Evolutionary conservation across 148 eudicot species (phyloP).

Genomic region (Gaultheria prostrata): DNA sequence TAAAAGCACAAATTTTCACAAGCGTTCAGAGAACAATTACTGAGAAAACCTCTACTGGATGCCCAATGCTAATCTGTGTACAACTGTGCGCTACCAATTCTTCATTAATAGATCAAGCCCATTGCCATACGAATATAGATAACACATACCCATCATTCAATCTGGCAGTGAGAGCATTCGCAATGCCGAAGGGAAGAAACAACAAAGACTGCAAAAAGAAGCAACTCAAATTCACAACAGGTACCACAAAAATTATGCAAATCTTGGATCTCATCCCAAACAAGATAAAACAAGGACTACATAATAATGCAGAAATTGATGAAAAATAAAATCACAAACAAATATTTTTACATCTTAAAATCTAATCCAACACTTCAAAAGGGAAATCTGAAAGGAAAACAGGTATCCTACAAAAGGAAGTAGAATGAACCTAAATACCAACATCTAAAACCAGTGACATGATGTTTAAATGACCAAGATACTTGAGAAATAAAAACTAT

Average conservation of each 20-base stretch:
- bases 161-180: conserved; percentile 84
- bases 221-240: neutral
- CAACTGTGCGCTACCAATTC: neutral
- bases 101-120: neutral
- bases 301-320: neutral
- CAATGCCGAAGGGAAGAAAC: conserved; percentile 89
- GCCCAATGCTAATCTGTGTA: neutral
- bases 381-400: neutral
- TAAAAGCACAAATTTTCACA: neutral
- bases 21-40: neutral
- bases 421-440: conserved; percentile 4
- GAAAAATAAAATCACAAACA: neutral
- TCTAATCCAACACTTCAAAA: neutral
- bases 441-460: neutral
- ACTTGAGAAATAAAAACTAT: neutral
- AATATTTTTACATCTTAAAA: neutral
- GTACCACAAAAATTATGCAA: neutral
- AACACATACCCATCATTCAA: conserved; percentile 79
- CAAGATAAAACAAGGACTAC: no score
- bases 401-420: neutral
- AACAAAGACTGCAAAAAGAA: conserved; percentile 59
- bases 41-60: neutral
- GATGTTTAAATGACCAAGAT: neutral
- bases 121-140: neutral
- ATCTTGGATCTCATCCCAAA: neutral